Conservation (phyloP, 306 rosid species). For the Elaeagnus macrophylla region DNA sequence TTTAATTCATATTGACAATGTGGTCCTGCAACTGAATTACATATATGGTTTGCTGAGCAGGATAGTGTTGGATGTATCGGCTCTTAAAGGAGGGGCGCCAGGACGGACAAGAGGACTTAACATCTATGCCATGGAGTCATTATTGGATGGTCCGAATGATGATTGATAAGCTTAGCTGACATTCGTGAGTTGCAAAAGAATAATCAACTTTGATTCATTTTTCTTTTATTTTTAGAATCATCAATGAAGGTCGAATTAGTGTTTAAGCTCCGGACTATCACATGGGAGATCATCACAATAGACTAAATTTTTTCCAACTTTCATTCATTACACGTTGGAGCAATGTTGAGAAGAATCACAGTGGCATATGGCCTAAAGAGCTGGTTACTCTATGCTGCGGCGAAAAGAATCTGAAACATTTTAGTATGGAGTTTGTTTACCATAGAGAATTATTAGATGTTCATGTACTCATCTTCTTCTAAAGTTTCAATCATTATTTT, state of each 20-base stretch:
- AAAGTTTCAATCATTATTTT: no score
- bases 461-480: no score
- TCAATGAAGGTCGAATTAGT: not conserved
- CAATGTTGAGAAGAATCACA: slow-evolving; percentile 19
- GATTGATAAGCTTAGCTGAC: slow-evolving; percentile 42
- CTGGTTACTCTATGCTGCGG: slow-evolving; percentile 26
- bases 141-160: slow-evolving; percentile 30
- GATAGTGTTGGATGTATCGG: slow-evolving; percentile 65
- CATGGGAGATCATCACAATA: slow-evolving; percentile 7
- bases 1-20: not conserved
- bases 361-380: slow-evolving; percentile 22
- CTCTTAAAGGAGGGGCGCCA: slow-evolving; percentile 77
- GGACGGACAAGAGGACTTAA: slow-evolving; percentile 89
- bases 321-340: slow-evolving; percentile 32
- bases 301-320: slow-evolving; percentile 7
- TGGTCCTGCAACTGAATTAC: slow-evolving; percentile 7
- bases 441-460: no score
- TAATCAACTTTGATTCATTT: not conserved
- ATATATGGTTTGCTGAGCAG: slow-evolving; percentile 27
- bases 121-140: slow-evolving; percentile 30
- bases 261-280: slow-evolving; percentile 11
- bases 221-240: slow-evolving; percentile 1
- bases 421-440: not conserved
- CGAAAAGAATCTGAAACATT: slow-evolving; percentile 6
- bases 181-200: slow-evolving; percentile 8